A percentile compares a stretch with the other conserved stretches of the same genome.
Evolutionary conservation across 768 basidiomycete species (phyloP).

Genomic region (Russula lepida): DNA sequence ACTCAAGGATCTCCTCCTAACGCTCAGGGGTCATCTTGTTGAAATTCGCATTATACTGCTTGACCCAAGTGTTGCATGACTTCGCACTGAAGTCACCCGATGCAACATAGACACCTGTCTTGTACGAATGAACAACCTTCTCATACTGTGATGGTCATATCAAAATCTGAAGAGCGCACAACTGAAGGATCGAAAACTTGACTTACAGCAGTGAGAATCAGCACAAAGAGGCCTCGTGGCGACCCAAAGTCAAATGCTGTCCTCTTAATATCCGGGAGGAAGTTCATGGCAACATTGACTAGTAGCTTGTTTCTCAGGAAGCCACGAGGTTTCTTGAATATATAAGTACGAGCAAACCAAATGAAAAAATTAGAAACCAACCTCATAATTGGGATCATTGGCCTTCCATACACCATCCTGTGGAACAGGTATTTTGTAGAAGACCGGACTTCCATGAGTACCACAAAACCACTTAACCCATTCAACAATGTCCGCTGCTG

Average conservation of each 20-base stretch:
- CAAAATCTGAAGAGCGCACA: no score
- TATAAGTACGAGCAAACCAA: no score
- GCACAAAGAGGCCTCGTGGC: no score
- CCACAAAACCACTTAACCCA: not conserved
- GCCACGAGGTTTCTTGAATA: not conserved
- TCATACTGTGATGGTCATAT: no score
- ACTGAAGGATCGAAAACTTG: no score
- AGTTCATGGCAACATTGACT: not conserved
- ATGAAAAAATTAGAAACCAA: not conserved
- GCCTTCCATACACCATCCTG: not conserved
- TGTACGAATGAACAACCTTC: not conserved
- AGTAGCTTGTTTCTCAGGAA: no score
- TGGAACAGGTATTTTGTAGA: not conserved
- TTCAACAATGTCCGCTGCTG: not conserved
- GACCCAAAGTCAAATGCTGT: not conserved
- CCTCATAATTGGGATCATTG: not conserved
- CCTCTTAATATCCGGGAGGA: not conserved
- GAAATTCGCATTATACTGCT: no score
- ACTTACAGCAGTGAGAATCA: not conserved
- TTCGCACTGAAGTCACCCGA: not conserved
- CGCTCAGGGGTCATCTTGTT: no score
- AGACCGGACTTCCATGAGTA: not conserved
- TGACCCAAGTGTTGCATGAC: no score
- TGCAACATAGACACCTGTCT: not conserved
- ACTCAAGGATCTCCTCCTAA: no score